These are phyloP conservation scores for Juglanconis juglandina DNA, from an alignment of 2,329 filamentous ascomycete species.

Conservation along the genomic window DNA sequence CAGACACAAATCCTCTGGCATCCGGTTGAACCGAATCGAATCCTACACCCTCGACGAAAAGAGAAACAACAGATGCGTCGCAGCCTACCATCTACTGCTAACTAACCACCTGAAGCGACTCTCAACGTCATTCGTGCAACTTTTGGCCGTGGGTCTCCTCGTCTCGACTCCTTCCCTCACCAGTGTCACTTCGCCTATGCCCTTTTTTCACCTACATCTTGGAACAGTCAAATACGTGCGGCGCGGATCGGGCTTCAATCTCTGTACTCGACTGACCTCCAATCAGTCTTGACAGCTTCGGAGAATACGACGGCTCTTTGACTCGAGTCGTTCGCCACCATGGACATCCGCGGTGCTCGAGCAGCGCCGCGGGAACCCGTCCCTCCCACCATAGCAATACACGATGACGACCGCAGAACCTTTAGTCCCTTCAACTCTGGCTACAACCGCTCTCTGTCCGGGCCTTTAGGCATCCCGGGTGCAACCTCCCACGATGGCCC, in stretches of 20 bases:
- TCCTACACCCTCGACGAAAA: not conserved
- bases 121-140: too few relatives aligned
- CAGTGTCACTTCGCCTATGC: not conserved
- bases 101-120: not conserved
- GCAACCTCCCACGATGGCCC: conserved; percentile 30
- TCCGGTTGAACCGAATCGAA: not conserved
- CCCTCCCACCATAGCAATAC: conserved; percentile 14
- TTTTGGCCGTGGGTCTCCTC: not conserved
- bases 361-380: conserved; percentile 7
- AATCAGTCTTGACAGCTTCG: not conserved
- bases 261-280: not conserved
- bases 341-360: conserved; percentile 19
- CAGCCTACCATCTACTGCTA: not conserved
- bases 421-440: conserved; percentile 13
- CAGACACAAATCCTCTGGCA: not conserved
- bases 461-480: conserved; percentile 42
- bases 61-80: not conserved
- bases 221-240: not conserved
- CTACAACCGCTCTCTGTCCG: conserved; percentile 11
- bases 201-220: not conserved
- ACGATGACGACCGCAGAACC: conserved; percentile 9
- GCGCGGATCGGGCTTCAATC: not conserved
- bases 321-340: not conserved
- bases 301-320: not conserved
- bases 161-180: not conserved